These are phyloP conservation scores for Penicillium sp. DNA, from an alignment of 2,329 filamentous ascomycete genomes.

Conservation along the genomic window DNA sequence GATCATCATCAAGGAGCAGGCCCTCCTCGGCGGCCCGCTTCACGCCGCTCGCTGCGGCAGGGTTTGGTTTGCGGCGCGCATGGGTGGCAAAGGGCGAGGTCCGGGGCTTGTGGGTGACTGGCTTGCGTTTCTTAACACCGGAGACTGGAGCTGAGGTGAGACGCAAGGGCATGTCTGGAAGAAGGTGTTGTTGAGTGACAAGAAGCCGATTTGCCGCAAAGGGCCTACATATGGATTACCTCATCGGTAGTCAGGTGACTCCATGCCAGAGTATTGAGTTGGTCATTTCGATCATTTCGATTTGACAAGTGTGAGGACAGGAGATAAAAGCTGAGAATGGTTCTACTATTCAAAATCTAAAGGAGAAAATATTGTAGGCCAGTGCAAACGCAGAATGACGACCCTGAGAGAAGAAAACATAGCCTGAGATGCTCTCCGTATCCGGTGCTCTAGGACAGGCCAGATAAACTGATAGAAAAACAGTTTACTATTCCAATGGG, in stretches of 20 bases:
- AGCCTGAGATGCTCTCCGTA: too few relatives aligned
- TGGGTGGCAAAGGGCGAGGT: constrained; percentile 48
- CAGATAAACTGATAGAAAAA: too few relatives aligned
- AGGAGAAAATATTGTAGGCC: too few relatives aligned
- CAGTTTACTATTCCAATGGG: too few relatives aligned
- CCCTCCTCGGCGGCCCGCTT: constrained; percentile 30
- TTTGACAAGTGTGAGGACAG: too few relatives aligned
- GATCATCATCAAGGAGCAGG: constrained; percentile 35
- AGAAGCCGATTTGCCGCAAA: neutral
- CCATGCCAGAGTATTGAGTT: too few relatives aligned
- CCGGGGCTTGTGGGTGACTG: constrained; percentile 30
- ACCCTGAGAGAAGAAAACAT: too few relatives aligned
- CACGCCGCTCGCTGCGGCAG: constrained; percentile 27
- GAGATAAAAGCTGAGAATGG: too few relatives aligned
- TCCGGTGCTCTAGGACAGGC: too few relatives aligned
- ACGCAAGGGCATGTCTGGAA: constrained; percentile 49
- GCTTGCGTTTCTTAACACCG: constrained; percentile 48
- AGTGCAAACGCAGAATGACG: too few relatives aligned
- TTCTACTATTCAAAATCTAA: too few relatives aligned
- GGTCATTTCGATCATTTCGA: too few relatives aligned
- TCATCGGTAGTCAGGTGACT: constrained; percentile 22
- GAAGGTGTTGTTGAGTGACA: neutral
- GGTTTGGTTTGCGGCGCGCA: constrained; percentile 45
- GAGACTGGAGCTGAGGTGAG: constrained; percentile 53
- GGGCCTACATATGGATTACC: constrained; percentile 14